Evolutionary conservation across 1,139 yeast genomes (phyloP), one percentile per base, ranked within the genome.

Genomic region (Nakaseomyces kungkrabaensis): DNA sequence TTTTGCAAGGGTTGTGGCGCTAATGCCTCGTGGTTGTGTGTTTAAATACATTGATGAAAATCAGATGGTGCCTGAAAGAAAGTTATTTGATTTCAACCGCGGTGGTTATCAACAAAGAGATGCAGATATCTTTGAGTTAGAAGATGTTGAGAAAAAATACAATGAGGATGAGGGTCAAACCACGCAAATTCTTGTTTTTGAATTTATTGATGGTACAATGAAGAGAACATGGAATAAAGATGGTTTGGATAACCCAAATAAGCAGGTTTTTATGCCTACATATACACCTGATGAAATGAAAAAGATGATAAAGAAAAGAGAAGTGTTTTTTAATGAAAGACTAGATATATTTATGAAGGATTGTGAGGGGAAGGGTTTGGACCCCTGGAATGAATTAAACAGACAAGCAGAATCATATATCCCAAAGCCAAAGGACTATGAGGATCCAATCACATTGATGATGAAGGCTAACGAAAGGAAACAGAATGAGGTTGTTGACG

Each of bases 41-140:
- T 81, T 82, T 57, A 86, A 79, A 48, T 89, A 86, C 63, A 81
- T 85, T 37, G 90, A 85, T 60, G 86, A 81, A 61, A 81, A 82
- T 59, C 87, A 83, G 56, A 68, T 45, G 26, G 38, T 83, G 32
- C 58, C 73, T 54, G 78, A 72, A 59, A 62, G 75, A 55, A 65
- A 85, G 74, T 59, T 76, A 65, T 67, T 69, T 63, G 65, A 71
- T 51, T 73, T 72, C 55, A 71, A 70, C 50, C 70, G 70, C 22
- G 70, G 74, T 33, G 79, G 79, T 0, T 73, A 63, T 52, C 62
- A 69, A 48, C 74, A 76, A 56, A 71, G 75, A 48, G 79, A 76
- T 41, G 59, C 65, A 31, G 82, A 78, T 59, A 71, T 78, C 36
- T 77, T 72, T 52, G 71, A 76, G 43, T 58, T 77, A 36, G 72